These are phyloP conservation scores for Aspergillus sparsus DNA, from an alignment of 495 filamentous ascomycete genomes.

Conservation along the genomic window DNA sequence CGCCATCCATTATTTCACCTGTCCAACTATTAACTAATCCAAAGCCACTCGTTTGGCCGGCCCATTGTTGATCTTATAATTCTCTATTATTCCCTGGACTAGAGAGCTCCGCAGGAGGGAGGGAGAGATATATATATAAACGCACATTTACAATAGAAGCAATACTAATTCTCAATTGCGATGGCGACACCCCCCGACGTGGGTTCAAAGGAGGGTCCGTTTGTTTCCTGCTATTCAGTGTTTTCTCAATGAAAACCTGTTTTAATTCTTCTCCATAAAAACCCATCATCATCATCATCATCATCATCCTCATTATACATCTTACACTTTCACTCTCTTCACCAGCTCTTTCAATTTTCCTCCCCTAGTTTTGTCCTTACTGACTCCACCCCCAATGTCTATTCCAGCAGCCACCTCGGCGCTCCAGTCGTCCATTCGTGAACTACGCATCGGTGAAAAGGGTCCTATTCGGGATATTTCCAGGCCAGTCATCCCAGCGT, in stretches of 20 bases:
- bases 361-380: constrained; percentile 7
- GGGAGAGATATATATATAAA: no score
- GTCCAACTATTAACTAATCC: constrained; percentile 18
- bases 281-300: background rate
- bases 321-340: background rate
- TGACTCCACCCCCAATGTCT: constrained; percentile 26
- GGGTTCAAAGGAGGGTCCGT: constrained; percentile 1
- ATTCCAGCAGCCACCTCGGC: constrained; percentile 31
- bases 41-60: background rate
- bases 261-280: background rate
- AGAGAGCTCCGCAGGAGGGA: background rate
- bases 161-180: background rate
- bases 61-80: background rate
- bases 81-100: constrained; percentile 1
- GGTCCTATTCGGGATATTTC: constrained; percentile 38
- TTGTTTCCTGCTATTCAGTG: background rate
- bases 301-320: background rate
- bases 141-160: no score
- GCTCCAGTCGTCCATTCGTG: constrained; percentile 47
- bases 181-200: background rate
- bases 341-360: background rate
- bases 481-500: constrained; percentile 26
- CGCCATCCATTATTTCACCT: constrained; percentile 28
- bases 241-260: background rate
- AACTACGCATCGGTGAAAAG: constrained; percentile 46